Evolutionary conservation across 2,329 filamentous ascomycete species (phyloP), one percentile per base, ranked within the genome.

Genomic region (Neurospora sp.): DNA sequence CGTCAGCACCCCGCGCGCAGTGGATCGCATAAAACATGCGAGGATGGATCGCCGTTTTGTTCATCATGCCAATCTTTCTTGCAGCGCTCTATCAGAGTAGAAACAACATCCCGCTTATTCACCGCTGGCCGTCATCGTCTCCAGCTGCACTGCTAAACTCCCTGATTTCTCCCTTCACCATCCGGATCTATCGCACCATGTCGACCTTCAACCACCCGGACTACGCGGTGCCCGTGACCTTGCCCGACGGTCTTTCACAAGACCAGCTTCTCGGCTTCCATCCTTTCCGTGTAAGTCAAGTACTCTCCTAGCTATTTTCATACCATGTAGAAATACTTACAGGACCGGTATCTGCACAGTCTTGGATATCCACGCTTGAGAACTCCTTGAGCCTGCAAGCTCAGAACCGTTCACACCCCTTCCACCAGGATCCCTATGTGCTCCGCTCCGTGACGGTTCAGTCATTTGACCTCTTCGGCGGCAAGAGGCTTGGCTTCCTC

Each of bases 361-460:
- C 78, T 67, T 88, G 86, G 86, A 77, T 86, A 70, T 73, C 77
- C 3, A 85, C 80, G 15, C 78, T 88, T 40, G 79, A 78, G 23
- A 78, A 74, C 67, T 86, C 85, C 19, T 82, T 87, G 40, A 69
- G 76, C 19, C 80, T 84, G 0, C 86, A 88, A 73, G 69, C 73
- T 52, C 72, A 74, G 17, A 74, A 79, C 69, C 46, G 78, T 3
- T 73, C 77, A 19, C 85, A 88, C 74, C 83, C 85, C 7, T 89
- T 89, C 80, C 81, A 87, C 78, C 13, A 73, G 0, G 81, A 84
- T 70, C 86, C 86, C 1, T 89, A 89, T 77, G 70, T 75, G 7
- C 83, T 89, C 0, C 82, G 80, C 68, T 80, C 80, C 71, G 79
- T 89, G 72, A 82, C 79, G 0, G 75, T 89, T 69, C 86, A 89